phyloP scores from a whole-genome alignment of 2,329 filamentous ascomycete genomes.

The Xylaria sp. region DNA sequence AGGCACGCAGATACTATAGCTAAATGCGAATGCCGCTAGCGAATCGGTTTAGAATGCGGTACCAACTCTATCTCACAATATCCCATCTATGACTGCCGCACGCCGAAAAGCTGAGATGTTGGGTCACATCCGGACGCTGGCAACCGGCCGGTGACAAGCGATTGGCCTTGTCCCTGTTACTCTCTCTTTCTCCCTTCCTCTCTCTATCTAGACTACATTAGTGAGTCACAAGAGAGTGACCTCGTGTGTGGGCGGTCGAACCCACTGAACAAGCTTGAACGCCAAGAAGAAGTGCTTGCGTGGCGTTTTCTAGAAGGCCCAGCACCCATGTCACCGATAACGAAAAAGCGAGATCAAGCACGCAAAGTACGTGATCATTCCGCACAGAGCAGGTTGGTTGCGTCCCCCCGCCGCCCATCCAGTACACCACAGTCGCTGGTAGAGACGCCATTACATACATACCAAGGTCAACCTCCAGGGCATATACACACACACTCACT shows the following conservation, averaged over 20 bases:
- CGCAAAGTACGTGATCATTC: slow-evolving; percentile 28
- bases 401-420: slow-evolving; percentile 1
- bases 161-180: slow-evolving; percentile 31
- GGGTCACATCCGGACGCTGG: slow-evolving; percentile 36
- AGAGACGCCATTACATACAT: slow-evolving; percentile 22
- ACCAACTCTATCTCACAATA: slow-evolving; percentile 27
- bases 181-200: slow-evolving; percentile 15
- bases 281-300: slow-evolving; percentile 29
- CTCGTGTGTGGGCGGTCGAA: slow-evolving; percentile 18
- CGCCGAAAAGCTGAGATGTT: slow-evolving; percentile 31
- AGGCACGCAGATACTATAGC: slow-evolving; percentile 30
- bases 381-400: slow-evolving; percentile 19
- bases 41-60: slow-evolving; percentile 35
- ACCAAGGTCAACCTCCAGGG: not conserved
- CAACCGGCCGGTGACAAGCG: slow-evolving; percentile 29
- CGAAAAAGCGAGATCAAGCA: slow-evolving; percentile 34
- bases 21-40: slow-evolving; percentile 19
- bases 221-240: slow-evolving; percentile 24
- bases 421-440: slow-evolving; percentile 13
- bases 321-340: slow-evolving; percentile 34
- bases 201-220: not conserved
- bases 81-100: slow-evolving; percentile 21
- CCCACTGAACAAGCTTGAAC: slow-evolving; percentile 38
- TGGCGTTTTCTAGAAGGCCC: slow-evolving; percentile 38
- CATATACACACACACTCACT: not conserved